Conservation (phyloP, 2,329 filamentous ascomycete species). For the Massarina eburnea region DNA sequence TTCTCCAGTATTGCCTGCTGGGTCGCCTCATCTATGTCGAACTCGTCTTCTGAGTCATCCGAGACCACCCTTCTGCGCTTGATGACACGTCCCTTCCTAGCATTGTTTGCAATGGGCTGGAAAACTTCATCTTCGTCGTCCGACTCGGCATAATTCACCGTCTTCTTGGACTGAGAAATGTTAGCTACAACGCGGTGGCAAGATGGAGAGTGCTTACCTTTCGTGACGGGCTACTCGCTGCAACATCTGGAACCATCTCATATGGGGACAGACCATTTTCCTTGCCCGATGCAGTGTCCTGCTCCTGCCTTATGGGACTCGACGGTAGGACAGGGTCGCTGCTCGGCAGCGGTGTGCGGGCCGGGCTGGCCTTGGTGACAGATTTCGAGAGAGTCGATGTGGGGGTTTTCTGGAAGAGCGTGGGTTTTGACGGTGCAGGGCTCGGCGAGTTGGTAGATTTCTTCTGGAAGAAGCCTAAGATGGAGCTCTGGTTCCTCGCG, state of each 20-base stretch:
- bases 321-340: slow-evolving; percentile 71
- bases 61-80: slow-evolving; percentile 66
- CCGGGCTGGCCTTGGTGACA: slow-evolving; percentile 34
- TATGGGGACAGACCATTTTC: slow-evolving; percentile 53
- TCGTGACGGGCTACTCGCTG: slow-evolving; percentile 73
- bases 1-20: slow-evolving; percentile 59
- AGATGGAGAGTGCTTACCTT: slow-evolving; percentile 61
- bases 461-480: slow-evolving; percentile 78
- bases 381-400: slow-evolving; percentile 33
- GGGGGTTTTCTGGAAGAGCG: slow-evolving; percentile 26
- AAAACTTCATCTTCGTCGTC: slow-evolving; percentile 78
- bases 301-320: slow-evolving; percentile 69
- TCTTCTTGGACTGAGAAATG: slow-evolving; percentile 57
- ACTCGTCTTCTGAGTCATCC: slow-evolving; percentile 68
- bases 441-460: slow-evolving; percentile 53
- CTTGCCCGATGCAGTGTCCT: slow-evolving; percentile 49
- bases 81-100: slow-evolving; percentile 47
- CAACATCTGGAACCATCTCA: slow-evolving; percentile 42
- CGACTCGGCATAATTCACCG: slow-evolving; percentile 82
- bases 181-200: slow-evolving; percentile 8
- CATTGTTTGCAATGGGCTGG: slow-evolving; percentile 52
- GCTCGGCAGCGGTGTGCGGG: slow-evolving; percentile 74
- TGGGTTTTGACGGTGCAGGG: slow-evolving; percentile 35
- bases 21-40: slow-evolving; percentile 59
- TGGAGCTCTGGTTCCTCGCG: slow-evolving; percentile 67